A percentile compares a stretch with the other conserved stretches of the same genome.
Conservation (phyloP, 2,329 filamentous ascomycete species). For the Aspergillus aculeatus region DNA sequence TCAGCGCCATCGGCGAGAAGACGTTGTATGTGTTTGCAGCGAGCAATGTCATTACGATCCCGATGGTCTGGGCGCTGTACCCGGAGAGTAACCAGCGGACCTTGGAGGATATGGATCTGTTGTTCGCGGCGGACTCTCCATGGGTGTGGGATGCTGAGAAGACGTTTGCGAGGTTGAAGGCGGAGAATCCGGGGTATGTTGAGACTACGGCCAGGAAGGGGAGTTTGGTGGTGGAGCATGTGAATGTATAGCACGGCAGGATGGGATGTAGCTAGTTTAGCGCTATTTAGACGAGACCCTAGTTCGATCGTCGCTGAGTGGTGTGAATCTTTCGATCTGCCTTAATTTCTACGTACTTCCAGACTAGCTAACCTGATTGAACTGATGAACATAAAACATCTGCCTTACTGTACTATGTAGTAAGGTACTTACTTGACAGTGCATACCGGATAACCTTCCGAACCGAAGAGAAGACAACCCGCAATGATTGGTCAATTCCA, state of each 20-base stretch:
- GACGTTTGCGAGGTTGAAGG: slow-evolving; percentile 62
- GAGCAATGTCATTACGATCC: slow-evolving; percentile 64
- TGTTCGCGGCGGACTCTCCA: slow-evolving; percentile 65
- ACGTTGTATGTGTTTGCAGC: slow-evolving; percentile 72
- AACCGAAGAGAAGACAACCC: not conserved
- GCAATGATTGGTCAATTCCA: not conserved
- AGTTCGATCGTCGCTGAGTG: no score
- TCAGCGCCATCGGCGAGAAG: slow-evolving; percentile 64
- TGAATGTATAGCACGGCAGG: not conserved
- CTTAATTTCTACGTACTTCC: no score
- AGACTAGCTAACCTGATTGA: no score
- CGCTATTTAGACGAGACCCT: no score
- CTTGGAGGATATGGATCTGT: slow-evolving; percentile 71
- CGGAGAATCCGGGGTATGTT: slow-evolving; percentile 55
- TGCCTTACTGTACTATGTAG: not conserved
- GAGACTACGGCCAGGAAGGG: slow-evolving; percentile 38
- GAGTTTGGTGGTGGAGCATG: slow-evolving; percentile 20
- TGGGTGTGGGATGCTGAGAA: slow-evolving; percentile 72
- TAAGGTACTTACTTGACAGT: not conserved
- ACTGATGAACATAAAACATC: not conserved
- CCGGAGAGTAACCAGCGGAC: slow-evolving; percentile 73
- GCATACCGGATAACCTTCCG: not conserved
- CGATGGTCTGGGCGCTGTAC: slow-evolving; percentile 71
- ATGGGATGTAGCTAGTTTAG: no score
- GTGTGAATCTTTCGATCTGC: no score